Evolutionary conservation across 2,329 filamentous ascomycete species (phyloP).

Genomic region (Calonectria naviculata): DNA sequence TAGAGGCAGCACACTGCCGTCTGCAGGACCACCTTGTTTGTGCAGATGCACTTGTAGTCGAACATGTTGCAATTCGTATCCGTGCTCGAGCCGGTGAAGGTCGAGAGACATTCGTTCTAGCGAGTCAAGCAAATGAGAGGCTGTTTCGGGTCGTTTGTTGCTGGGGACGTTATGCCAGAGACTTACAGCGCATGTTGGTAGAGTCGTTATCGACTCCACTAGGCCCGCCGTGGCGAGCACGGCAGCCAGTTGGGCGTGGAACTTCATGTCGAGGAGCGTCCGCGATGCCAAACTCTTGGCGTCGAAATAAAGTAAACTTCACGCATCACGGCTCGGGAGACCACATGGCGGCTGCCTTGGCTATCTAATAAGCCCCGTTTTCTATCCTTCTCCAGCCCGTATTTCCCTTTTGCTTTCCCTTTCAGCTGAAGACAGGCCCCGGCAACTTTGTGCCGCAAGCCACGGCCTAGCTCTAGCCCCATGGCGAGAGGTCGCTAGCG

Average conservation of each 20-base stretch:
- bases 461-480: background rate
- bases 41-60: constrained; percentile 17
- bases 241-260: background rate
- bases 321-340: background rate
- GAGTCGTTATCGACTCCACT: background rate
- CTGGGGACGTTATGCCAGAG: background rate
- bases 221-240: background rate
- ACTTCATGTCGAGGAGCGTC: background rate
- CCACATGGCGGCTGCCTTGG: background rate
- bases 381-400: background rate
- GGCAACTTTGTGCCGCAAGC: constrained; percentile 14
- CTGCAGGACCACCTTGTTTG: background rate
- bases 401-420: background rate
- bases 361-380: background rate
- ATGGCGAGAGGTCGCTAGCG: background rate
- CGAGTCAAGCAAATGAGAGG: background rate
- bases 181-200: constrained; percentile 21
- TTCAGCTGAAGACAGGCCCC: constrained; percentile 7
- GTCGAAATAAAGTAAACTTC: constrained; percentile 1
- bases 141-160: background rate
- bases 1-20: constrained; percentile 14
- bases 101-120: background rate
- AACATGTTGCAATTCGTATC: constrained; percentile 1
- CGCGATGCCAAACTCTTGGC: background rate
- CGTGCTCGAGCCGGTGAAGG: background rate